Conservation (phyloP, 192 early-diverging fungal species). For the Spizellomyces punctatus region DNA sequence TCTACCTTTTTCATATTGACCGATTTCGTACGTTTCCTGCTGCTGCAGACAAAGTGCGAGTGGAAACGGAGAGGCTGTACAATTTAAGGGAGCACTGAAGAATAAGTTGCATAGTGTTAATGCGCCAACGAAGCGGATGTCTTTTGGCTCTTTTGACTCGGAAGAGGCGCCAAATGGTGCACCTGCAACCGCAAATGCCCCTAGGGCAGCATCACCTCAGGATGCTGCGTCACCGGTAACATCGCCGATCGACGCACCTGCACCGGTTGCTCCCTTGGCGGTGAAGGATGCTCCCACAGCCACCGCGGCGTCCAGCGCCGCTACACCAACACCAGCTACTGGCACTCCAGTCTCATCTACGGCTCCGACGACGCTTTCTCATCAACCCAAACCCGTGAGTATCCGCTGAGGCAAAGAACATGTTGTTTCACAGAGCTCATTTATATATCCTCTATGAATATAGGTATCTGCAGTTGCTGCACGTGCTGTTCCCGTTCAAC, state of each 20-base stretch:
- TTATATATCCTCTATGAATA: not conserved
- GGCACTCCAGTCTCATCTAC: not conserved
- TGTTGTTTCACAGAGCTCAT: not conserved
- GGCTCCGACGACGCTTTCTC: not conserved
- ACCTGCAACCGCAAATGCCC: not conserved
- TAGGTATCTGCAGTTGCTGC: not conserved
- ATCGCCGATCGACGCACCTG: not conserved
- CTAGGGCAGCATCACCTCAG: not conserved
- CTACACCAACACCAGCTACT: constrained; percentile 12
- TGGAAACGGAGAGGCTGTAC: constrained; percentile 4
- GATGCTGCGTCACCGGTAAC: not conserved
- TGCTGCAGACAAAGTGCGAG: too few relatives aligned
- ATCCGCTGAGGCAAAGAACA: not conserved
- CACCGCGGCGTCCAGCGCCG: constrained; percentile 9
- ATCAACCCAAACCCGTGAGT: not conserved
- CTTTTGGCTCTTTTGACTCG: constrained; percentile 27
- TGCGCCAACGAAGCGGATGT: constrained; percentile 9
- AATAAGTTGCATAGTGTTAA: constrained; percentile 11
- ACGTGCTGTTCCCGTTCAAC: not conserved
- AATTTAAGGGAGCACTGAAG: constrained; percentile 20
- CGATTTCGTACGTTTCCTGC: too few relatives aligned
- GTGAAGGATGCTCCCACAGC: constrained; percentile 4
- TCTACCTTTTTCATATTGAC: too few relatives aligned
- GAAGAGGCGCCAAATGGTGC: constrained; percentile 7
- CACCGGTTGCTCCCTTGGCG: not conserved